Percentiles rank a stretch among this genome's conserved stretches.
Evolutionary conservation across 495 filamentous ascomycete genomes (phyloP).

Genomic region (Penicillium paxilli): DNA sequence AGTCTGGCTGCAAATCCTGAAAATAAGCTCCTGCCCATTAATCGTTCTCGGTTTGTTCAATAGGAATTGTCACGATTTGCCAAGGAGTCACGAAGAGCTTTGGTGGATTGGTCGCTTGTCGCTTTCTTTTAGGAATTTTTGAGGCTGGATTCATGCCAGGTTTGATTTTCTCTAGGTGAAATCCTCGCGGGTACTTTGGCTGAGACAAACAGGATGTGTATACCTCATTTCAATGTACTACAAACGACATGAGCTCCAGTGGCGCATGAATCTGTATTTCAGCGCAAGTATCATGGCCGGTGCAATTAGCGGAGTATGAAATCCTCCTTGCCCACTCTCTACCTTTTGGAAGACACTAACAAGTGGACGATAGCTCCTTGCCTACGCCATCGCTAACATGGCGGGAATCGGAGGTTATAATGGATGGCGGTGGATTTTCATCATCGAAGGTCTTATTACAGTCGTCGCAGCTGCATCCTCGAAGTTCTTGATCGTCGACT

Average conservation of each 20-base stretch:
- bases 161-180: constrained; percentile 13
- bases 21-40: neutral
- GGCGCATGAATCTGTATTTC: constrained; percentile 60
- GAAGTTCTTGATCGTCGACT: constrained; percentile 57
- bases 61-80: constrained; percentile 53
- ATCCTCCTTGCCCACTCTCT: neutral
- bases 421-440: constrained; percentile 67
- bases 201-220: constrained; percentile 29
- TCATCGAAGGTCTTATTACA: constrained; percentile 61
- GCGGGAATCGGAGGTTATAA: constrained; percentile 49
- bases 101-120: constrained; percentile 50
- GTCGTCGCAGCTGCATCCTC: constrained; percentile 42
- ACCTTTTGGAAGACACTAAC: neutral
- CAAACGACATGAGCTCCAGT: constrained; percentile 59
- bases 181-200: neutral
- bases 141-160: constrained; percentile 61
- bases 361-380: constrained; percentile 47
- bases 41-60: neutral
- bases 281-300: constrained; percentile 57
- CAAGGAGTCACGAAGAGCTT: constrained; percentile 57
- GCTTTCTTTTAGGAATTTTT: constrained; percentile 57
- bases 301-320: constrained; percentile 55
- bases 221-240: constrained; percentile 66
- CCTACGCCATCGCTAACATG: constrained; percentile 58
- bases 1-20: no score